These are phyloP conservation scores for Lasiosphaeriaceae sp. DNA, from an alignment of 495 filamentous ascomycete species.

Conservation along the genomic window DNA sequence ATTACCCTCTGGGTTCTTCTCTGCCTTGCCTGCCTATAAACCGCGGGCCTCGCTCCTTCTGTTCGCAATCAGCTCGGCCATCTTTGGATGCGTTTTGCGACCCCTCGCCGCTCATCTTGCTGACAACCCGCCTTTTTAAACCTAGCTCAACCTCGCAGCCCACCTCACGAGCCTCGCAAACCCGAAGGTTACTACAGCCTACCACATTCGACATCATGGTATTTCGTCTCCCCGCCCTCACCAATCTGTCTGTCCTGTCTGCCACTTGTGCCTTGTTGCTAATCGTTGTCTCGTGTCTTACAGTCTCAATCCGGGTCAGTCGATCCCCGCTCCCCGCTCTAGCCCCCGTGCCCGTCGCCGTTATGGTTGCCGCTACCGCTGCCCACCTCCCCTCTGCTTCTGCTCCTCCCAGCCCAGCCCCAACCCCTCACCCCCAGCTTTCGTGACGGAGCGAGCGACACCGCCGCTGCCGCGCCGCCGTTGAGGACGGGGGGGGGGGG, in stretches of 20 bases:
- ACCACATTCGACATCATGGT: conserved; percentile 1
- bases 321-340: conserved; percentile 17
- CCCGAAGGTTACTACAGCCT: neutral
- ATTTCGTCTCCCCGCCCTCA: neutral
- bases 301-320: conserved; percentile 70
- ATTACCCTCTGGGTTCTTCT: too few species aligned
- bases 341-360: too few species aligned
- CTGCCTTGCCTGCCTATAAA: neutral
- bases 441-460: neutral
- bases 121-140: neutral
- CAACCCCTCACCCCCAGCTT: neutral
- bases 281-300: neutral
- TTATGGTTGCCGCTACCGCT: conserved; percentile 2
- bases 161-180: neutral
- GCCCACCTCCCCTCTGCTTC: neutral
- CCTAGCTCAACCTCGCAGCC: neutral
- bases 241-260: neutral
- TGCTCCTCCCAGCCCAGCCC: neutral
- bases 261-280: neutral
- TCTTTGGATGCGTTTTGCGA: neutral
- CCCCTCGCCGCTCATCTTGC: neutral
- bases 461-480: neutral
- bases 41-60: neutral
- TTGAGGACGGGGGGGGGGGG: neutral
- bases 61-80: neutral